Base-by-base conservation (phyloP, 2,329 filamentous ascomycete genomes). In the Zarea fungicola region DNA sequence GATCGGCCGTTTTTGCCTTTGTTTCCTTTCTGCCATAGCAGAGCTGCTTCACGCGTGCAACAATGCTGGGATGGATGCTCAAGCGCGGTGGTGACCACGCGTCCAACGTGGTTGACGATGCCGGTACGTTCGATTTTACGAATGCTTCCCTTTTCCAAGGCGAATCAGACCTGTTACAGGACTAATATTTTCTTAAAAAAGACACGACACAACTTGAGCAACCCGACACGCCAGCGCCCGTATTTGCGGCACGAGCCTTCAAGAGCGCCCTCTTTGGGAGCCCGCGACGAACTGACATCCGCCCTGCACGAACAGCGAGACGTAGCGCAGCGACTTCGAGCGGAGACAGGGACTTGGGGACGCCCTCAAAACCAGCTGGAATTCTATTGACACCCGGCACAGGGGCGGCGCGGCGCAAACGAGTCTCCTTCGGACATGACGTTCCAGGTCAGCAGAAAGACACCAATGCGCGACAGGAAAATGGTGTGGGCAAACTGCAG, bases 311-410 rank as follows among this genome's bases (percentile, higher is more conserved):
- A 55, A 53, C 52, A 48, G 46, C 52, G 50, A 55, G 51, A 49
- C 55, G 48, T 29, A 60, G 64, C 43, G 52, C 55, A 31, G 59
- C 55, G 34, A 50, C 56, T 19, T 56, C 48, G 21, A 51, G 54
- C 47, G 22, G 23, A 46, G 61, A 59, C 8, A 55, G 55, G 48
- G 63, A 63, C n/a, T 62, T 62, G 7, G 65, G 64, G 36, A 79
- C 76, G 18, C 76, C 77, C 2, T 66, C 62, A 18, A 78, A 74
- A 54, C 76, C 75, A 0, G 68, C 73, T 4, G 80, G 82, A 2
- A 85, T 85, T 36, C 69, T 85, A 3, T 62, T 85, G 40, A 85
- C 82, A 0, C 82, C 82, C 0, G 82, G 82, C 1, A 84, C 80
- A 2, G 80, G 72, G 14, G 75, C 80, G 2, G 70, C 78, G 36